Percentiles rank a stretch among this genome's conserved stretches.
phyloP scores from a whole-genome alignment of 305 asterid species.

The Fraxinus greggii region DNA sequence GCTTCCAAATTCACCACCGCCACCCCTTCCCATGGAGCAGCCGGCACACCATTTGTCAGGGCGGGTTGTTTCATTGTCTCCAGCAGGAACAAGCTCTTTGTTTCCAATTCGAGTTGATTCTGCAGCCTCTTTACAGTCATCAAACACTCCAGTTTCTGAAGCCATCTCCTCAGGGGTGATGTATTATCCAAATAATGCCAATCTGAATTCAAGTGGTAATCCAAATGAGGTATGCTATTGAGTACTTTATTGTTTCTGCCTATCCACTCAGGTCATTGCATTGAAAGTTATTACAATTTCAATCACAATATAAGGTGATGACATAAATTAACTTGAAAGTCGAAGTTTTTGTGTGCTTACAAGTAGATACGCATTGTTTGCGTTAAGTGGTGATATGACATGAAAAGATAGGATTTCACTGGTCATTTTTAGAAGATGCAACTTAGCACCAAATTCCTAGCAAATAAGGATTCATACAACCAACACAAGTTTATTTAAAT shows the following conservation, averaged over 20 bases:
- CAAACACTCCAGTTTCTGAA: slow-evolving; percentile 45
- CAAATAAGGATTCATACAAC: neutral
- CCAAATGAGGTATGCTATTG: slow-evolving; percentile 45
- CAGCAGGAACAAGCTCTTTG: slow-evolving; percentile 43
- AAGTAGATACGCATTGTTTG: neutral
- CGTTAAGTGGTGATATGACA: neutral
- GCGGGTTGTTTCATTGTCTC: slow-evolving; percentile 37
- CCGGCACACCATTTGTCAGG: slow-evolving; percentile 40
- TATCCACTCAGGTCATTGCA: slow-evolving; percentile 16
- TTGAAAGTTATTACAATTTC: neutral
- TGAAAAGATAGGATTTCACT: neutral
- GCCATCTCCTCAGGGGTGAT: slow-evolving; percentile 26
- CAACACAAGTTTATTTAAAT: neutral
- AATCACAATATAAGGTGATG: neutral
- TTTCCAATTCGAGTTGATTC: slow-evolving; percentile 42
- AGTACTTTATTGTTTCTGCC: neutral
- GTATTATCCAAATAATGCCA: slow-evolving; percentile 33
- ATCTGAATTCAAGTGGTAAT: slow-evolving; percentile 41
- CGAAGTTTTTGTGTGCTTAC: slow-evolving; percentile 8
- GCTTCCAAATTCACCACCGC: slow-evolving; percentile 71
- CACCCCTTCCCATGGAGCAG: slow-evolving; percentile 57
- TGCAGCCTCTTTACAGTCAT: slow-evolving; percentile 38
- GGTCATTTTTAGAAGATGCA: neutral
- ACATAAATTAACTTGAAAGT: neutral
- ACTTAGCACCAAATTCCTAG: neutral